Evolutionary conservation across 169 alveolate genomes (phyloP).

Genomic region (Ichthyophthirius multifiliis): DNA sequence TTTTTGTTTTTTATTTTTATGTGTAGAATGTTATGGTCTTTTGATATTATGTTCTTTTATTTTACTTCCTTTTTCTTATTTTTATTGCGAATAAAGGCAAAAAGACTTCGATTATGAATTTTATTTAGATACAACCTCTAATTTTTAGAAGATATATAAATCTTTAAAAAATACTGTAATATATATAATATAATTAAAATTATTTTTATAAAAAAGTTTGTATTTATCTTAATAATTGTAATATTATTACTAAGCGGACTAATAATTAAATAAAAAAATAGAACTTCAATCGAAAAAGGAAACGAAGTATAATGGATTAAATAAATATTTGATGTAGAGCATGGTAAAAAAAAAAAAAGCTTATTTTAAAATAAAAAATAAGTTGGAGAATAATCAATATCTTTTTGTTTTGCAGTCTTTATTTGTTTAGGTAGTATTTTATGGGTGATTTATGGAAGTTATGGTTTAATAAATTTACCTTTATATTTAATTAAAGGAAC

Average conservation of each 20-base stretch:
- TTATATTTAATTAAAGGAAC: conserved; percentile 32
- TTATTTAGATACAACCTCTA: conserved; percentile 5
- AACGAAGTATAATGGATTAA: conserved; percentile 39
- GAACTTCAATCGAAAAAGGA: neutral
- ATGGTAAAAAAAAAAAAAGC: neutral
- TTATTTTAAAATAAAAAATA: neutral
- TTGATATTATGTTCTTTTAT: conserved; percentile 16
- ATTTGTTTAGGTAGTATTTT: conserved; percentile 24
- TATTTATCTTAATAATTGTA: conserved; percentile 13
- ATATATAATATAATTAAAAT: neutral
- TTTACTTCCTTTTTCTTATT: conserved; percentile 26
- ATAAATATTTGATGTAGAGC: conserved; percentile 44
- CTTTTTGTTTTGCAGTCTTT: conserved; percentile 35
- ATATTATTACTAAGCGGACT: conserved; percentile 17
- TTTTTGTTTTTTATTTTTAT: too few species aligned
- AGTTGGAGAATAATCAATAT: conserved; percentile 44
- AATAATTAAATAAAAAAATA: conserved; percentile 18
- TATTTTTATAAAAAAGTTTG: neutral
- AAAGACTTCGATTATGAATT: conserved; percentile 28
- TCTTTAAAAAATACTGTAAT: conserved; percentile 1
- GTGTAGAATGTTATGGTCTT: conserved; percentile 7
- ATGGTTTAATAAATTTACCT: conserved; percentile 34
- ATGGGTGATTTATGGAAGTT: conserved; percentile 40
- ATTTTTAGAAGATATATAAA: neutral
- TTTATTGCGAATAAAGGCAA: conserved; percentile 36